Evolutionary conservation across 306 rosid genomes (phyloP).

Genomic region (Lablab purpureus): DNA sequence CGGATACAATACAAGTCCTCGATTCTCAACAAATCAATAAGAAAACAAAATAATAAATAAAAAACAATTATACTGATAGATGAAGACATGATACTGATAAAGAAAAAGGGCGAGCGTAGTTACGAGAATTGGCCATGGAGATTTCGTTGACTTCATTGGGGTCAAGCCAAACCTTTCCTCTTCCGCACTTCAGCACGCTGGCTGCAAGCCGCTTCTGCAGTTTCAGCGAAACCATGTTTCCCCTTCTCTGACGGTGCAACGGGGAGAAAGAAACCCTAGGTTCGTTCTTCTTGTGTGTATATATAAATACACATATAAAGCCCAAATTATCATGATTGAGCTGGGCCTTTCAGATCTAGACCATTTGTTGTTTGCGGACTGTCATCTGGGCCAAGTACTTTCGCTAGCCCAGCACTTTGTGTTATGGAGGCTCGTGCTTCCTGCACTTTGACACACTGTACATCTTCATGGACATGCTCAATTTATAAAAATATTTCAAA

Average conservation of each 20-base stretch:
- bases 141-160: constrained; percentile 57
- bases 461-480: no score
- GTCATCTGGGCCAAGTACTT: background rate
- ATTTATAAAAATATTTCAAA: no score
- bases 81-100: background rate
- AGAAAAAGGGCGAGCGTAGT: background rate
- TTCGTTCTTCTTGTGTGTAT: background rate
- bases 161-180: constrained; percentile 58
- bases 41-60: background rate
- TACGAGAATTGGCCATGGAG: constrained; percentile 61
- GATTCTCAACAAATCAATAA: background rate
- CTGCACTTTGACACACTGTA: no score
- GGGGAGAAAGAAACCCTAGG: background rate
- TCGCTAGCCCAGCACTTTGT: background rate
- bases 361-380: background rate
- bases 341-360: background rate
- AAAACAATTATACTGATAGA: background rate
- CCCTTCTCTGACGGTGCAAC: background rate
- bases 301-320: background rate
- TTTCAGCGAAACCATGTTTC: constrained; percentile 54
- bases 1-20: background rate
- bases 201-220: constrained; percentile 56
- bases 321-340: background rate
- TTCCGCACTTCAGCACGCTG: constrained; percentile 53
- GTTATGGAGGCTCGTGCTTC: no score